phyloP scores from a whole-genome alignment of 1,284 basidiomycete genomes.

The Pseudomicrostroma phylloplanum region DNA sequence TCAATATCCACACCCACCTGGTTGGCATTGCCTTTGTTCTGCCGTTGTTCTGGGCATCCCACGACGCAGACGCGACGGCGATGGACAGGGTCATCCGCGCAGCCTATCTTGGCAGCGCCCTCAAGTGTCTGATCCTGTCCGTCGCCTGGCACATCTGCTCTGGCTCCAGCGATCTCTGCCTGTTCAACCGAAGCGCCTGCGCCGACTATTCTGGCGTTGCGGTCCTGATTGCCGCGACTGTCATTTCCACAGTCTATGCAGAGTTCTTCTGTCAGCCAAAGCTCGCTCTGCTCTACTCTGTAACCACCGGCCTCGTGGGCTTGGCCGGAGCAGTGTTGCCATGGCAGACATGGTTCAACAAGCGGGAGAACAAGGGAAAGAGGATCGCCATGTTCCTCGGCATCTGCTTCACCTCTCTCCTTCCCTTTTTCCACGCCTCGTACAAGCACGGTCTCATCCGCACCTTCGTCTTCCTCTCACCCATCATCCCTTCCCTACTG shows the following conservation, averaged over 20 bases:
- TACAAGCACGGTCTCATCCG: conserved; percentile 40
- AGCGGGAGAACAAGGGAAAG: conserved; percentile 35
- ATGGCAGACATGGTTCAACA: conserved; percentile 48
- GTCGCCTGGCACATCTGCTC: conserved; percentile 50
- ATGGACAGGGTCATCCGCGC: conserved; percentile 47
- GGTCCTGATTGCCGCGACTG: conserved; percentile 47
- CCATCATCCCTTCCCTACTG: conserved; percentile 39
- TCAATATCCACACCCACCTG: conserved; percentile 48
- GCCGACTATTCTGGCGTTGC: conserved; percentile 50
- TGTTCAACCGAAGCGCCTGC: conserved; percentile 47
- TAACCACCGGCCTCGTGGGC: conserved; percentile 39
- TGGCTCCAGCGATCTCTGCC: conserved; percentile 41
- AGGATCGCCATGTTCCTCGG: conserved; percentile 44
- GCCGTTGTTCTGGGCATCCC: conserved; percentile 44
- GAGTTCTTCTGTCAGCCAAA: conserved; percentile 49
- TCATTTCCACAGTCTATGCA: conserved; percentile 48
- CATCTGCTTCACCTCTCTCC: conserved; percentile 43
- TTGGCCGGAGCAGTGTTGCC: conserved; percentile 43
- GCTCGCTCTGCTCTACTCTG: conserved; percentile 39
- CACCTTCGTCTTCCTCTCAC: conserved; percentile 39
- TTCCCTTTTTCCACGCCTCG: conserved; percentile 43
- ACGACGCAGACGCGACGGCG: conserved; percentile 42
- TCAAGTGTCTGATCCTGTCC: conserved; percentile 43
- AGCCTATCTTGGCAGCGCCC: conserved; percentile 45
- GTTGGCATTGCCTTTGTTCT: conserved; percentile 38